Conservation (phyloP, 2,329 filamentous ascomycete genomes). For the Hypoxylon sp. region DNA sequence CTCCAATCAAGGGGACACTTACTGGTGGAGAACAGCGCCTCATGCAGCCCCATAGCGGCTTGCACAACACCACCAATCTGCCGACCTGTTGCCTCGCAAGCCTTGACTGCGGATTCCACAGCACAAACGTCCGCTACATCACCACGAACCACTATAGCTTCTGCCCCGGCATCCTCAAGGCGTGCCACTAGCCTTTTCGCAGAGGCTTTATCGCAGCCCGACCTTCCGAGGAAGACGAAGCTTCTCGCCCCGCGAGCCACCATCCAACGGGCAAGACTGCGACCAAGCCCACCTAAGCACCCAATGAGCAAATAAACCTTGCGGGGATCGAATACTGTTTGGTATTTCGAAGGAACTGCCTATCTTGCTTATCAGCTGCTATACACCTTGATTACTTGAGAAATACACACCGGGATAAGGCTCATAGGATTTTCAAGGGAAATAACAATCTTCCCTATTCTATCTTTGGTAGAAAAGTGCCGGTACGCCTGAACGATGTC, state of each 20-base stretch:
- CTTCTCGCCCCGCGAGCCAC: constrained; percentile 46
- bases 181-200: constrained; percentile 39
- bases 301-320: constrained; percentile 39
- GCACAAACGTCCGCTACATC: background rate
- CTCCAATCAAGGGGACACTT: no score
- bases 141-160: constrained; percentile 35
- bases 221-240: constrained; percentile 52
- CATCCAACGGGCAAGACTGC: constrained; percentile 53
- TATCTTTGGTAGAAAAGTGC: constrained; percentile 36
- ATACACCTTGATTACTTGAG: no score
- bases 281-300: constrained; percentile 51
- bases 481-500: constrained; percentile 35
- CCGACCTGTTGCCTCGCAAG: background rate
- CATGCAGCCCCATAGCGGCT: constrained; percentile 52
- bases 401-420: constrained; percentile 23
- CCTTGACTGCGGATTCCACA: background rate
- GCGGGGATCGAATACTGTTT: no score
- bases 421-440: constrained; percentile 36
- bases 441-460: constrained; percentile 43
- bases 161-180: constrained; percentile 42
- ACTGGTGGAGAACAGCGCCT: constrained; percentile 47
- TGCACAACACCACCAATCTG: constrained; percentile 40
- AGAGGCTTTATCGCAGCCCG: constrained; percentile 44
- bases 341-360: no score
- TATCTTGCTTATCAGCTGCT: no score